Conservation (phyloP, 2,329 filamentous ascomycete species). For the Sclerotinia spermophila region DNA sequence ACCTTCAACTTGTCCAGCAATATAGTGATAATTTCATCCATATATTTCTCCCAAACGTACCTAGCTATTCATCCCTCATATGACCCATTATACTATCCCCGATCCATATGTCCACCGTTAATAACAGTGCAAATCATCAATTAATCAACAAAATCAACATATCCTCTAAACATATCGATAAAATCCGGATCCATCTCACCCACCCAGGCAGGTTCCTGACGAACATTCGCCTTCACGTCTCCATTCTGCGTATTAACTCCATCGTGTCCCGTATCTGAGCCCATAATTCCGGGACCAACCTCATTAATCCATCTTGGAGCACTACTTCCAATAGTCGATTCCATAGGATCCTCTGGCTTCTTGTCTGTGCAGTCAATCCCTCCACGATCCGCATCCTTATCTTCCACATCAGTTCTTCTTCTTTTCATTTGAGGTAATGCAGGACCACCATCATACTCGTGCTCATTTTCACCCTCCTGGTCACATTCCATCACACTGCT, state of each 20-base stretch:
- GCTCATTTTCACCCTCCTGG: not conserved
- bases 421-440: slow-evolving; percentile 24
- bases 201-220: slow-evolving; percentile 34
- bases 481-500: not conserved
- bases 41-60: not conserved
- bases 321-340: not conserved
- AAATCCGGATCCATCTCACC: slow-evolving; percentile 36
- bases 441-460: slow-evolving; percentile 1
- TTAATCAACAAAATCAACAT: slow-evolving; percentile 35
- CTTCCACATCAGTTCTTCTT: slow-evolving; percentile 15
- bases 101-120: not conserved
- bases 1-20: not conserved
- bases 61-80: not conserved
- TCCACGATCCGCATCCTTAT: not conserved
- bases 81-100: not conserved
- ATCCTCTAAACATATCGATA: slow-evolving; percentile 34
- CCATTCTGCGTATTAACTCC: not conserved
- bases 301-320: slow-evolving; percentile 10
- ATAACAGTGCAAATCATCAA: not conserved
- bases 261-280: not conserved
- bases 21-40: not conserved
- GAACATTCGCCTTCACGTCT: not conserved
- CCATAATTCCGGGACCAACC: not conserved
- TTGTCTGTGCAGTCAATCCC: not conserved
- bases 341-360: too few relatives aligned